Percentiles rank a stretch among this genome's conserved stretches.
phyloP scores from a whole-genome alignment of 106 monocot species.

The Acorus calamus region DNA sequence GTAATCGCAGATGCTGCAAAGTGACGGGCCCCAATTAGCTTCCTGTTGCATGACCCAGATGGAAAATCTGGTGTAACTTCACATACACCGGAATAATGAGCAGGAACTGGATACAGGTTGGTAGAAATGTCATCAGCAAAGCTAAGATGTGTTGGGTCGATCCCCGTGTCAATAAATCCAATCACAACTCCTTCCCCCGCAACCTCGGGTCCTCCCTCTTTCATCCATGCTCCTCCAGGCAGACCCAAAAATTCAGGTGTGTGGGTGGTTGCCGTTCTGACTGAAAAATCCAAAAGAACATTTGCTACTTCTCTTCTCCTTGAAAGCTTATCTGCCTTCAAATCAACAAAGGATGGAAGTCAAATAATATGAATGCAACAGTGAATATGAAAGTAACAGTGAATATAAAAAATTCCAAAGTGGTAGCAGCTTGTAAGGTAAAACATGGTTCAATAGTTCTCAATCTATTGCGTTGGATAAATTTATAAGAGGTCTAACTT shows the following conservation, averaged over 20 bases:
- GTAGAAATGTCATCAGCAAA: constrained; percentile 47
- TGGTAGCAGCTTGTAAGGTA: too few species aligned
- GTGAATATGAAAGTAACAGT: too few species aligned
- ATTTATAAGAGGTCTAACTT: too few species aligned
- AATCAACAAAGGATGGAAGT: background rate
- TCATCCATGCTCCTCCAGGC: constrained; percentile 79
- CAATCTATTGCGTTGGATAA: too few species aligned
- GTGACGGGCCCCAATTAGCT: constrained; percentile 92
- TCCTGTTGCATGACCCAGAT: constrained; percentile 92
- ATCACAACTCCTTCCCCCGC: constrained; percentile 88
- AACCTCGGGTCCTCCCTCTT: constrained; percentile 76
- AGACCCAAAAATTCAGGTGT: constrained; percentile 90
- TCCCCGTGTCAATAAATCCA: constrained; percentile 95
- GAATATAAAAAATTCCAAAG: too few species aligned
- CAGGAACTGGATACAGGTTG: constrained; percentile 51
- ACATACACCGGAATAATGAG: constrained; percentile 80
- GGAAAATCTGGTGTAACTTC: constrained; percentile 95
- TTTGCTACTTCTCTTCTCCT: constrained; percentile 68
- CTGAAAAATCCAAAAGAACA: constrained; percentile 72
- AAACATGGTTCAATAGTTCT: too few species aligned
- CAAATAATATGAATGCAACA: too few species aligned
- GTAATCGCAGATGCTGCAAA: constrained; percentile 97
- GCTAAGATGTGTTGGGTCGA: constrained; percentile 86
- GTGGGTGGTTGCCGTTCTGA: constrained; percentile 77
- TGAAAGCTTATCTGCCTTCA: constrained; percentile 75